These are phyloP conservation scores for Rossbeevera mucosa DNA, from an alignment of 768 basidiomycete species.

Conservation along the genomic window DNA sequence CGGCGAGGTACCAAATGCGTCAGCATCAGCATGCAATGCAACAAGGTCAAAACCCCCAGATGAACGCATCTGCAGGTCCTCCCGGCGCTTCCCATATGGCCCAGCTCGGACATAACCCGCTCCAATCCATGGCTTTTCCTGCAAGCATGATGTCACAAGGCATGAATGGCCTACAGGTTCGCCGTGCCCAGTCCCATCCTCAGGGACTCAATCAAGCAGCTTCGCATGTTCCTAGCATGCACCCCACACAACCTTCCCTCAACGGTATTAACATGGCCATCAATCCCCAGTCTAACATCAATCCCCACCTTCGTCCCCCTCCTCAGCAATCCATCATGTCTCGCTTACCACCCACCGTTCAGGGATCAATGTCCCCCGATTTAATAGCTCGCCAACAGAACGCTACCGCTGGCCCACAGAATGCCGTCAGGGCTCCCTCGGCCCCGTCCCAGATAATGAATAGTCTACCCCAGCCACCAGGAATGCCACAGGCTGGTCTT, in stretches of 20 bases:
- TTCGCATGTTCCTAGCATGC: conserved; percentile 34
- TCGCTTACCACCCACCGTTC: conserved; percentile 30
- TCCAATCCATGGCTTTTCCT: conserved; percentile 41
- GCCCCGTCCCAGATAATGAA: conserved; percentile 48
- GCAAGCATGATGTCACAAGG: conserved; percentile 40
- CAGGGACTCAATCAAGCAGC: conserved; percentile 39
- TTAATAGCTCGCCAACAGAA: conserved; percentile 40
- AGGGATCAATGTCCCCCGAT: conserved; percentile 41
- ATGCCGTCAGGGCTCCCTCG: conserved; percentile 40
- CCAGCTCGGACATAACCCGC: conserved; percentile 33
- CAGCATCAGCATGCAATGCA: conserved; percentile 36
- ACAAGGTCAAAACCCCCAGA: conserved; percentile 35
- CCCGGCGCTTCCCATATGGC: conserved; percentile 27
- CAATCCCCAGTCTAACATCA: conserved; percentile 42
- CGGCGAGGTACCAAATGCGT: conserved; percentile 31
- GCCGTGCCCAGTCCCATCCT: conserved; percentile 59
- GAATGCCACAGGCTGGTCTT: conserved; percentile 27
- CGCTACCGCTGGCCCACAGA: conserved; percentile 39
- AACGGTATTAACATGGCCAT: conserved; percentile 41
- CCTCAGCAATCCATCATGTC: conserved; percentile 34
- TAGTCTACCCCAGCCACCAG: conserved; percentile 34
- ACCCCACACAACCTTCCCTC: conserved; percentile 33
- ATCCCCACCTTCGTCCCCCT: conserved; percentile 33
- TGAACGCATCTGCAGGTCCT: conserved; percentile 27
- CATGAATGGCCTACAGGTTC: conserved; percentile 34